Evolutionary conservation across 192 early-diverging fungal species (phyloP), one percentile per base, ranked within the genome.

Genomic region (Coemansia sp.): DNA sequence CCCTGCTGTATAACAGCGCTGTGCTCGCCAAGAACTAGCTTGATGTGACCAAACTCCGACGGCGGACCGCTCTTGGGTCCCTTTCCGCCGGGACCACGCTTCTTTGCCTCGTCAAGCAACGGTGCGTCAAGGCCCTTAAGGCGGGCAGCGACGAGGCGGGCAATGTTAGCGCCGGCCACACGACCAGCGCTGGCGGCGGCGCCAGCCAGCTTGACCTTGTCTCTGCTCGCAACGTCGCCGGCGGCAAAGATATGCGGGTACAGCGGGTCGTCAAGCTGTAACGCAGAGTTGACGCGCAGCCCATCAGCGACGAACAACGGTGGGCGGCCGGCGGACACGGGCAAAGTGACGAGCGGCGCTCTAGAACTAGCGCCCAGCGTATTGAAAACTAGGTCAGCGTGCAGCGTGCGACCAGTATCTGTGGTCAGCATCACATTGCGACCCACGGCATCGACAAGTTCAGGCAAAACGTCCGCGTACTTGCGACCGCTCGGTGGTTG

Each of bases 171-270:
- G 0, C 62, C 78, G 11, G 78, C 73, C 34, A 54, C 9, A 15
- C 51, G 21, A 10, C 71, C 78, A 4, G 62, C 60, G 12, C 37
- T 46, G 15, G 66, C 34, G 8, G 78, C 78, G 12, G 64, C 52
- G 1, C 69, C 66, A 25, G 72, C 78, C 13, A 69, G 48, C 38
- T 80, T 80, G 30, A 71, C 63, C 24, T 59, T 21, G 3, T 57
- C 66, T 3, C 33, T 59, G 58, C 79, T 82, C 24, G 67, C 71
- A 17, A 91, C 82, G 64, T 93, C 92, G 17, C 92, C 92, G 5
- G 80, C 73, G 9, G 88, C 84, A 68, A 87, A 93, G 40, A 93
- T 85, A 57, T 92, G 71, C 3, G 79, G 82, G 67, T 83, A 84
- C 2, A 64, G 46, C 6, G 77, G 71, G 54, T 89, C 86, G 12